A percentile compares a stretch with the other conserved stretches of the same genome.
Conservation (phyloP, 345 rosid species). For the Eucalyptus erythrocorys region DNA sequence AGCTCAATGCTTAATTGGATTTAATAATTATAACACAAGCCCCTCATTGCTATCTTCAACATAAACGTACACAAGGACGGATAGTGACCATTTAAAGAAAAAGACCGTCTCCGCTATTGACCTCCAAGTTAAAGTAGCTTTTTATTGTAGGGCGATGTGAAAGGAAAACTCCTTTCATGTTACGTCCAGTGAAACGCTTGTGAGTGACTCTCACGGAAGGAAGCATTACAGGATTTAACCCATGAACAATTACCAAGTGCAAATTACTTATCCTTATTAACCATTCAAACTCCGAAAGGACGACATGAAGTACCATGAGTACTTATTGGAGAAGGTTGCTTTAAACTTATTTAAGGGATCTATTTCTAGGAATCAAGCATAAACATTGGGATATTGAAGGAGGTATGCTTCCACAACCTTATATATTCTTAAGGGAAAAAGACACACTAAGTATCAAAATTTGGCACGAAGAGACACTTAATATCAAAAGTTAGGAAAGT, state of each 20-base stretch:
- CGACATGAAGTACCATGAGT: not conserved
- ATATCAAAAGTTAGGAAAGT: too few relatives aligned
- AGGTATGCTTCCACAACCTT: conserved; percentile 16
- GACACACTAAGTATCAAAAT: too few relatives aligned
- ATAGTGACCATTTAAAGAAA: too few relatives aligned
- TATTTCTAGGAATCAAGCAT: not conserved
- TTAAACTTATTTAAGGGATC: not conserved
- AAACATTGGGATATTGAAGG: conserved; percentile 6
- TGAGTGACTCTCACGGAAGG: not conserved
- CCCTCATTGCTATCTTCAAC: not conserved
- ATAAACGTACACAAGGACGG: not conserved
- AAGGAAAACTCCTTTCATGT: too few relatives aligned
- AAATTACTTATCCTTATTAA: not conserved
- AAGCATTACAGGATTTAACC: not conserved
- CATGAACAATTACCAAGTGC: not conserved
- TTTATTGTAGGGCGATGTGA: too few relatives aligned
- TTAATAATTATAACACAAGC: too few relatives aligned
- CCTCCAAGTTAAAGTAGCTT: not conserved
- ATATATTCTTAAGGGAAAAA: too few relatives aligned
- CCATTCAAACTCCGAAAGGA: not conserved
- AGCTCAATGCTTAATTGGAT: not conserved
- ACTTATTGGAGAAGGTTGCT: not conserved
- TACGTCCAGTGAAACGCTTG: not conserved
- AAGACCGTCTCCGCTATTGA: not conserved
- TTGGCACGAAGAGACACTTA: too few relatives aligned